Evolutionary conservation across 2,329 filamentous ascomycete species (phyloP), one percentile per base, ranked within the genome.

Genomic region (Talaromyces pinophilus): DNA sequence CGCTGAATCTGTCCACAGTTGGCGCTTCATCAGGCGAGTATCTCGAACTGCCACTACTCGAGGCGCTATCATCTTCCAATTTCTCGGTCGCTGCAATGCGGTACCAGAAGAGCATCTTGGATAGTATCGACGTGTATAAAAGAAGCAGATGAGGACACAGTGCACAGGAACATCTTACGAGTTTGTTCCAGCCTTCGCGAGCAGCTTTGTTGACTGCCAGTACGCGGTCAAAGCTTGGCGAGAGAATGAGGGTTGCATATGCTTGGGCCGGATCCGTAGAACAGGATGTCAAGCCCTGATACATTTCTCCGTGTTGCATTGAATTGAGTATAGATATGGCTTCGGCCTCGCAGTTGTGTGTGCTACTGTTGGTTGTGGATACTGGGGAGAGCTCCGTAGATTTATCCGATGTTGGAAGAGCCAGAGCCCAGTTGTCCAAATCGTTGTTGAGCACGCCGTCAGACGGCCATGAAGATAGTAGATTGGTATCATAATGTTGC

Each of bases 71-170:
- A 4, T 22, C 54, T 22, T 25, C 19, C 22, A 33, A 6, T 22
- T 59, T 64, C 62, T 64, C 62, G 7, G n/a, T 48, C 28, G 62
- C 62, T 6, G 62, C 52, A 17, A 64, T 64, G 15, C 52, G 62
- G 62, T 64, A 64, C 62, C 62, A 64, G 22, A 64, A 63, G 1
- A 64, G 13, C 30, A 64, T 64, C 17, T 63, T 64, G 28, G 35
- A 64, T 4, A 64, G 25, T 48, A 64, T 64, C 30, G 52, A 64
- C 17, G 52, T 44, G 13, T 59, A 64, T 5, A 64, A 10, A n/a
- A 64, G n/a, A 10, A 48, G 52, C 6, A 64, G 8, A 25, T 64
- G 62, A 28, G 62, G 62, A 50, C 62, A 59, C 11, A 59, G 28
- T 22, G 62, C 62, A 28, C 52, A 59, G 19, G 62, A 64, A 59